phyloP scores from a whole-genome alignment of 108 stramenopile species.

The Aureococcus anophagefferens region DNA sequence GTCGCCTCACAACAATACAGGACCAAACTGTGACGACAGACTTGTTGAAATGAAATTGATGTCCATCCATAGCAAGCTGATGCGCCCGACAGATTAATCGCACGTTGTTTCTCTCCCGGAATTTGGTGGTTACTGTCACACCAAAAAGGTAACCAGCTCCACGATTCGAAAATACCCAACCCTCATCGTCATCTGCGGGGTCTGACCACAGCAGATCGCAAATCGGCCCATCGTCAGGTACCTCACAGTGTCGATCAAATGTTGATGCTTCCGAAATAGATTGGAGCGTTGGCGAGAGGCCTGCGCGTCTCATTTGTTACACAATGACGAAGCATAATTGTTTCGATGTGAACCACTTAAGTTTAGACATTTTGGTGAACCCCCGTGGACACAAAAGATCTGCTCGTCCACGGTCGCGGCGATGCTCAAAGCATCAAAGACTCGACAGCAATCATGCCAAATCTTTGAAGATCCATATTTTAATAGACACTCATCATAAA shows the following conservation, averaged over 20 bases:
- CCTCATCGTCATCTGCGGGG: slow-evolving; percentile 59
- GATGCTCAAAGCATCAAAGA: slow-evolving; percentile 73
- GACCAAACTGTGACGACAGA: slow-evolving; percentile 83
- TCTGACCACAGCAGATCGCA: slow-evolving; percentile 79
- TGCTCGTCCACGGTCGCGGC: slow-evolving; percentile 72
- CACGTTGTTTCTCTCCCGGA: too few species aligned
- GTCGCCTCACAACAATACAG: too few species aligned
- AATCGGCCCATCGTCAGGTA: slow-evolving; percentile 82
- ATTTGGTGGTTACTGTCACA: too few species aligned
- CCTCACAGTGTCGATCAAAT: slow-evolving; percentile 72
- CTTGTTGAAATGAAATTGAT: slow-evolving; percentile 68
- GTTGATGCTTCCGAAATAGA: slow-evolving; percentile 76
- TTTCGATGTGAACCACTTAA: too few species aligned
- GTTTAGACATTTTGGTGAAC: too few species aligned
- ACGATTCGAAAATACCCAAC: background rate
- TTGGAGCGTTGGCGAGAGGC: slow-evolving; percentile 66
- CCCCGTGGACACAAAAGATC: slow-evolving; percentile 79
- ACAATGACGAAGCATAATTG: too few species aligned
- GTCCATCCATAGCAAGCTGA: slow-evolving; percentile 92
- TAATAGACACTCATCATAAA: slow-evolving; percentile 69
- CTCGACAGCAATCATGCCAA: slow-evolving; percentile 72
- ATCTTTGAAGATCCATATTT: slow-evolving; percentile 64
- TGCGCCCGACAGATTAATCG: slow-evolving; percentile 86
- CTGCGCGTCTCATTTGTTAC: too few species aligned
- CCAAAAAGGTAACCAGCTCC: too few species aligned